phyloP scores from a whole-genome alignment of 2,329 filamentous ascomycete species.

The Sporothrix dimorphospora region DNA sequence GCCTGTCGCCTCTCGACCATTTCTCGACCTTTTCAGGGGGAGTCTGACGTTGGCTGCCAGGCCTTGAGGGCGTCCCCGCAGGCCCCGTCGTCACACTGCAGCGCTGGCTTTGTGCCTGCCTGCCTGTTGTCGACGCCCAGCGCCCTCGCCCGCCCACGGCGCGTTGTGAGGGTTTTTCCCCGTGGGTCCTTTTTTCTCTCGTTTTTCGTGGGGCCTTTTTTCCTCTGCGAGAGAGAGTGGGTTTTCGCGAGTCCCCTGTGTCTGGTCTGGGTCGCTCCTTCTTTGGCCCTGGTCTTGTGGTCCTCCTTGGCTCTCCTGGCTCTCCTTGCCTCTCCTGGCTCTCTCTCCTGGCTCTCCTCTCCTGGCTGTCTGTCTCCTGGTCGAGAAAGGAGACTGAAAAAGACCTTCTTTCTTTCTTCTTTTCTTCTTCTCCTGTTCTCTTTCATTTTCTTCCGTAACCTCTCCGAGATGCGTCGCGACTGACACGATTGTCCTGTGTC shows the following conservation, averaged over 20 bases:
- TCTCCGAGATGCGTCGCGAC: background rate
- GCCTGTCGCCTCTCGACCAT: background rate
- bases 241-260: conserved; percentile 13
- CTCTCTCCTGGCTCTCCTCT: background rate
- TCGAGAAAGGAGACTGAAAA: too few species aligned
- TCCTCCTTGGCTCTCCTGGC: background rate
- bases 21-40: background rate
- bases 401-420: background rate
- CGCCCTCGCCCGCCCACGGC: too few species aligned
- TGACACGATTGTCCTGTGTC: background rate
- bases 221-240: background rate
- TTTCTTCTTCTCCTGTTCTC: background rate
- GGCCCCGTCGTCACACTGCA: conserved; percentile 2
- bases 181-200: background rate
- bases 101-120: background rate
- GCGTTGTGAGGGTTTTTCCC: background rate
- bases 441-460: background rate
- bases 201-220: background rate
- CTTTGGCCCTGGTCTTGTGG: background rate
- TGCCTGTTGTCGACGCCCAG: too few species aligned
- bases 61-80: background rate
- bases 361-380: too few species aligned
- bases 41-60: background rate
- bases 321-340: background rate
- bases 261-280: background rate